Base-by-base conservation (phyloP, 768 basidiomycete species). In the Tylopilus sp. region DNA sequence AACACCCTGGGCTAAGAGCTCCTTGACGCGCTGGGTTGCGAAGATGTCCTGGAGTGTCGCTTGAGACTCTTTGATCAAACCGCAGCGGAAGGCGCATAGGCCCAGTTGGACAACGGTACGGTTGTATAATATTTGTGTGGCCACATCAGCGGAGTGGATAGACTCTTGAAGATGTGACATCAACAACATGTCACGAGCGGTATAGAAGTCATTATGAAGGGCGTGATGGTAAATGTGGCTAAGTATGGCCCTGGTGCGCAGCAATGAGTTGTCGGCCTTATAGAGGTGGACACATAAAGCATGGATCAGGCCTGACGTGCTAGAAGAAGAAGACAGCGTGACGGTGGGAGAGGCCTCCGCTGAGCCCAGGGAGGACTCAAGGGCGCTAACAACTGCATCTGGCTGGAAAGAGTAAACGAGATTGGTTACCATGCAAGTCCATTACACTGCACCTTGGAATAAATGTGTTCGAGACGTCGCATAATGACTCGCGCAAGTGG, bases 111-210 rank as follows among this genome's bases (percentile, higher is more conserved):
- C 97, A 50, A 98, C 86, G 6, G 93, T 92, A 35, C 97, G 88
- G 71, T 99, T 99, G 76, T 98, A 98, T 30, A 98, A 76, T 61
- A 99, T 98, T 71, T 99, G 97, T 0, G 97, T 98, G 17, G 86
- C 86, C 45, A 98, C 94, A 64, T 98, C 97, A 51, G 95, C 93
- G 35, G 93, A 91, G 66, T 93, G 88, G 62, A 98, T 88, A 1
- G 92, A 90, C 68, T 98, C 95, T 70, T 98, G 95, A 44, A 99
- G 80, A 69, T 98, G 97, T 5, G 95, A 98, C 97, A 99, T 98
- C 54, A 99, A 76, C 33, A 99, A 74, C 90, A 98, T 95, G 73
- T 99, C 97, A 25, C 97, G 90, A 10, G 97, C 90, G 23, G 91
- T 92, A 74, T 97, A 82, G 75, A 93, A 99, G 64, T 95, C 88